Evolutionary conservation across 1,284 basidiomycete genomes (phyloP).

Genomic region (Cutaneotrichosporon cutaneum): DNA sequence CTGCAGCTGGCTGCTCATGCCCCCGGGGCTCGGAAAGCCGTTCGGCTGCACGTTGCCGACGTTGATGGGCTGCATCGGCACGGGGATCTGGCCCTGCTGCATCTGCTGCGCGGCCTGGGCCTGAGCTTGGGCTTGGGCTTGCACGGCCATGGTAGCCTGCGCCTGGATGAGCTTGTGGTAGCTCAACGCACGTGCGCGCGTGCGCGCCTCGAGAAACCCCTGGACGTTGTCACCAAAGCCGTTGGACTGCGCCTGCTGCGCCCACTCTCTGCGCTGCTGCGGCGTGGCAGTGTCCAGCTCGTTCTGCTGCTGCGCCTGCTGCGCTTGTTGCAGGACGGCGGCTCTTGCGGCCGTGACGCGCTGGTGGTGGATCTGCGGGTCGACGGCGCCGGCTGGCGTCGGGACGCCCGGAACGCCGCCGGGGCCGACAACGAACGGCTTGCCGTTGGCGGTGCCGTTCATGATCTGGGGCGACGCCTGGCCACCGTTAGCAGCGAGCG

Average conservation of each 20-base stretch:
- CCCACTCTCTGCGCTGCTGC: conserved; percentile 31
- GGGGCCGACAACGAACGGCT: conserved; percentile 27
- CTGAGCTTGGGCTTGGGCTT: too few species aligned
- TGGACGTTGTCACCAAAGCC: conserved; percentile 39
- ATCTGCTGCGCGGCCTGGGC: conserved; percentile 12
- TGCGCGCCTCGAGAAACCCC: conserved; percentile 33
- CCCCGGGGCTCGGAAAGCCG: conserved; percentile 19
- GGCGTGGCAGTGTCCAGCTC: conserved; percentile 26
- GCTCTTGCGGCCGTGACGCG: conserved; percentile 23
- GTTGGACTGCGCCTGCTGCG: conserved; percentile 22
- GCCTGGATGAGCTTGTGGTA: conserved; percentile 33
- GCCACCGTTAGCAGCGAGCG: conserved; percentile 13
- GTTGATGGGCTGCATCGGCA: conserved; percentile 7
- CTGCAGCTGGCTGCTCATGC: conserved; percentile 37
- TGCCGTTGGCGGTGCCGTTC: conserved; percentile 33
- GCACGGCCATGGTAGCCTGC: conserved; percentile 18
- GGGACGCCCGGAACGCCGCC: conserved; percentile 20
- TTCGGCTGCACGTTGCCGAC: conserved; percentile 10
- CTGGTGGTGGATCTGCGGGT: conserved; percentile 27
- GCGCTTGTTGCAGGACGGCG: conserved; percentile 15
- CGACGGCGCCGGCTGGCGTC: conserved; percentile 21
- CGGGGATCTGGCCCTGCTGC: conserved; percentile 4
- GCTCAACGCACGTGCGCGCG: conserved; percentile 26
- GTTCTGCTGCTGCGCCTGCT: conserved; percentile 13
- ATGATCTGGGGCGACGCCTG: conserved; percentile 31